Evolutionary conservation across 345 rosid genomes (phyloP).

Genomic region (Populus alba): DNA sequence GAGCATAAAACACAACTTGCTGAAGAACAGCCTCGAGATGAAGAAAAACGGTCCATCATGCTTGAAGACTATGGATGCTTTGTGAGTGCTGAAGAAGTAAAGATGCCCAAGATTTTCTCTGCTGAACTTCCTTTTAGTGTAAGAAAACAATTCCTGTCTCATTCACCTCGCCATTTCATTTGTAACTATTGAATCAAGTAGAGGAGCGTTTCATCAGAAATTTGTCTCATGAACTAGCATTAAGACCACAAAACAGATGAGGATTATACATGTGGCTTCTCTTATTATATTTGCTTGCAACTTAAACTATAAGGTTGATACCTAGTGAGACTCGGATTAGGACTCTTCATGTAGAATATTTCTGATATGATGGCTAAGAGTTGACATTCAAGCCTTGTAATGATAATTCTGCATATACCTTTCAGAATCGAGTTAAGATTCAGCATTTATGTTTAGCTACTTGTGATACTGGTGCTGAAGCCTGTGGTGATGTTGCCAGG

Average conservation of each 20-base stretch:
- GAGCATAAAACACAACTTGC: slow-evolving; percentile 57
- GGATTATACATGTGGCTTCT: background rate
- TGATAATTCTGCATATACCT: background rate
- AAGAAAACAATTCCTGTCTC: slow-evolving; percentile 16
- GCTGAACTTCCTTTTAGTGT: slow-evolving; percentile 66
- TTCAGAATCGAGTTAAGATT: too few relatives aligned
- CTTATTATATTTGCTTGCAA: background rate
- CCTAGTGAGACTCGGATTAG: background rate
- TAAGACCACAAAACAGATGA: background rate
- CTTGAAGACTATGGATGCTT: slow-evolving; percentile 37
- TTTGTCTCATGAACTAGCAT: background rate
- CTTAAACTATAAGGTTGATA: background rate
- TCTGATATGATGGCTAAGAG: background rate
- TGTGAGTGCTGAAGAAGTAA: slow-evolving; percentile 40
- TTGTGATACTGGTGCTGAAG: background rate
- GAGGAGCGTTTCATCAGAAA: background rate
- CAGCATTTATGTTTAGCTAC: background rate
- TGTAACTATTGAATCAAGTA: background rate
- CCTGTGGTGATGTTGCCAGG: slow-evolving; percentile 37
- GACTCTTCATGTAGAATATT: background rate
- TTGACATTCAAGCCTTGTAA: background rate
- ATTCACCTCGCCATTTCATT: background rate
- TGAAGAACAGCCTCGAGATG: slow-evolving; percentile 52
- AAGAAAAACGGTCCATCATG: slow-evolving; percentile 33
- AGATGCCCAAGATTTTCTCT: slow-evolving; percentile 46